Base-by-base conservation (phyloP, 768 basidiomycete genomes). In the Lactarius deliciosus region DNA sequence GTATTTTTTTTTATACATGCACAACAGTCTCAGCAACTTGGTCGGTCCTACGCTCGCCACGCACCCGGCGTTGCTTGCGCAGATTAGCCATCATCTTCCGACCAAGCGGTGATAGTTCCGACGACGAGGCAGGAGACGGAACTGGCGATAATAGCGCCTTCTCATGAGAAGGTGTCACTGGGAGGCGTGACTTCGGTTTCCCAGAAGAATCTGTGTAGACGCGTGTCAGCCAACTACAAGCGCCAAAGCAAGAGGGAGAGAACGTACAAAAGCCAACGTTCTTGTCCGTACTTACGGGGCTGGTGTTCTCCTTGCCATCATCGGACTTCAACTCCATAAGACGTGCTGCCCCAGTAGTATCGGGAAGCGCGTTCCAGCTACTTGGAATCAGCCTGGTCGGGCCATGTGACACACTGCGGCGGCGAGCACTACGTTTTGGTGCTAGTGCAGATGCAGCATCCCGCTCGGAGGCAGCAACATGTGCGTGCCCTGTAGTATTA, bases 71-170 rank as follows among this genome's bases (percentile, higher is more conserved):
- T 71, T 81, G 77, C 64, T 76, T 74, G 60, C 90, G 79, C 54
- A 88, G 73, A 70, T 87, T 82, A 64, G 78, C 77, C 90, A 92
- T 92, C 72, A 92, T 80, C 73, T 87, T 81, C 70, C 80, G 81
- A 6, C 83, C 86, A 38, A 86, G 77, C 16, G 88, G 88, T 22
- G 90, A 92, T 59, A 92, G 77, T 68, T 92, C 91, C 11, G 89
- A 83, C 2, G 90, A 90, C 34, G 84, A 86, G 28, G 87, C 83
- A 25, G 90, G 88, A 1, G 88, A 90, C 3, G 86, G 82, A 58
- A 71, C 60, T 36, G 74, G 72, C 64, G 77, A 79, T 15, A 77
- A 77, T 34, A 75, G 73, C 7, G 83, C 63, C 30, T 73, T 82
- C 11, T 80, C 79, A 56, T 78, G 80, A 22, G 72, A 61, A 60